Conservation (phyloP, 768 basidiomycete genomes). For the Rubroboletus pulcherrimus region DNA sequence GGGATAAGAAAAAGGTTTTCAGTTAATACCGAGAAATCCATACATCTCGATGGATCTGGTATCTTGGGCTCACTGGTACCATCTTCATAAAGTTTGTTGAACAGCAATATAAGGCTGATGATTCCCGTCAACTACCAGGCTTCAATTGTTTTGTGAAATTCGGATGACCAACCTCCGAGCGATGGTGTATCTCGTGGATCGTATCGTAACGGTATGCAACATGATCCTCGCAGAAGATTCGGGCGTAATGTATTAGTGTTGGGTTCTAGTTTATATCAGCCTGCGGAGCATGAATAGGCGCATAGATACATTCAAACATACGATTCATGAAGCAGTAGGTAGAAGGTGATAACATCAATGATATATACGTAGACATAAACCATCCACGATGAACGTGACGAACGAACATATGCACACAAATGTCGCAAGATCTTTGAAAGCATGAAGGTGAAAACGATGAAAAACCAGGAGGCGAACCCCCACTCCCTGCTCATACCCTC, state of each 20-base stretch:
- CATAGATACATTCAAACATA: not conserved
- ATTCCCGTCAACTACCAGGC: not conserved
- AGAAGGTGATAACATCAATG: not conserved
- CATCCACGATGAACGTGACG: conserved; percentile 2
- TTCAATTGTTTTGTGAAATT: not conserved
- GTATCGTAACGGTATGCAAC: not conserved
- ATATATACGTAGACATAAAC: conserved; percentile 1
- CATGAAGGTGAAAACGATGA: conserved; percentile 1
- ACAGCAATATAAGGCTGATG: not conserved
- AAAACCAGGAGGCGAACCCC: not conserved
- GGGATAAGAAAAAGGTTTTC: not conserved
- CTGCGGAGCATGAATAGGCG: not conserved
- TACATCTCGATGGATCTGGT: not conserved
- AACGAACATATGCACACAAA: conserved; percentile 12
- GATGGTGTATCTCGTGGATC: not conserved
- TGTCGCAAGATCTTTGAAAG: conserved; percentile 6
- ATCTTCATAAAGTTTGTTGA: not conserved
- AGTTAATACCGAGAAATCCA: not conserved
- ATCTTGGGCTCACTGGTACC: not conserved
- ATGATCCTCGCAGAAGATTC: not conserved
- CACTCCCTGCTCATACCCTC: conserved; percentile 2
- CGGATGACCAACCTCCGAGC: not conserved
- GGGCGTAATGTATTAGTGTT: not conserved
- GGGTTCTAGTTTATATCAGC: not conserved
- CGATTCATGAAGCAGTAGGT: not conserved